These are phyloP conservation scores for Hura crepitans DNA, from an alignment of 441 rosid genomes.

Conservation along the genomic window DNA sequence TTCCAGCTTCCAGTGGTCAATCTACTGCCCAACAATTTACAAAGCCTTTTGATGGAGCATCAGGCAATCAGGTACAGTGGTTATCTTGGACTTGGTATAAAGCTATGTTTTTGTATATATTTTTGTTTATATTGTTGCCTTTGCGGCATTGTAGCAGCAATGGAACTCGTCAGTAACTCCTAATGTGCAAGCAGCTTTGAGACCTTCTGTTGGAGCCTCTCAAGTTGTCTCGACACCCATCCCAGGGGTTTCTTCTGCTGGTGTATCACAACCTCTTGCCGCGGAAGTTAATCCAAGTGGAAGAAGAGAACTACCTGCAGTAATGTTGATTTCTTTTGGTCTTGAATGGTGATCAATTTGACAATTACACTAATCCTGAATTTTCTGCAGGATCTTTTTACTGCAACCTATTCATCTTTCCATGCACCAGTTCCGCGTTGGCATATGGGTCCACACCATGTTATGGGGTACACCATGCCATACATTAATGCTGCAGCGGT, in stretches of 20 bases:
- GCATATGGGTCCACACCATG: slow-evolving; percentile 64
- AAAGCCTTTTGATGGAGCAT: slow-evolving; percentile 36
- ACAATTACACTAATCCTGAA: slow-evolving; percentile 9
- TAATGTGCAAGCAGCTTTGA: slow-evolving; percentile 39
- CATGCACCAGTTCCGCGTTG: slow-evolving; percentile 56
- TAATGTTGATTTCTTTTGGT: slow-evolving; percentile 28
- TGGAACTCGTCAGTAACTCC: slow-evolving; percentile 45
- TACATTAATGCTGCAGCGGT: slow-evolving; percentile 54
- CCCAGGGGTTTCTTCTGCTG: slow-evolving; percentile 31
- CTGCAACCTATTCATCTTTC: slow-evolving; percentile 51
- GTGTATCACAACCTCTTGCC: slow-evolving; percentile 34
- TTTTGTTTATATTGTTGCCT: slow-evolving; percentile 21
- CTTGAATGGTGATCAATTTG: neutral
- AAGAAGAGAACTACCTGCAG: slow-evolving; percentile 79
- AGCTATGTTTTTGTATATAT: slow-evolving; percentile 1
- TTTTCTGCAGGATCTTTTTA: slow-evolving; percentile 69
- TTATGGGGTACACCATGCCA: slow-evolving; percentile 57
- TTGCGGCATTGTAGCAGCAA: slow-evolving; percentile 40
- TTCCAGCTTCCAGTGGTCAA: slow-evolving; percentile 42
- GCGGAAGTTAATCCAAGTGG: slow-evolving; percentile 46
- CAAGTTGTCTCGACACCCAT: slow-evolving; percentile 27
- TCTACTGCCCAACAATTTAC: slow-evolving; percentile 42
- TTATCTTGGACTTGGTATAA: slow-evolving; percentile 7
- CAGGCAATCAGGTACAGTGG: slow-evolving; percentile 54
- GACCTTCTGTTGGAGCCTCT: slow-evolving; percentile 43